Evolutionary conservation across 768 basidiomycete species (phyloP).

Genomic region (Holtermanniella nyarrowii): DNA sequence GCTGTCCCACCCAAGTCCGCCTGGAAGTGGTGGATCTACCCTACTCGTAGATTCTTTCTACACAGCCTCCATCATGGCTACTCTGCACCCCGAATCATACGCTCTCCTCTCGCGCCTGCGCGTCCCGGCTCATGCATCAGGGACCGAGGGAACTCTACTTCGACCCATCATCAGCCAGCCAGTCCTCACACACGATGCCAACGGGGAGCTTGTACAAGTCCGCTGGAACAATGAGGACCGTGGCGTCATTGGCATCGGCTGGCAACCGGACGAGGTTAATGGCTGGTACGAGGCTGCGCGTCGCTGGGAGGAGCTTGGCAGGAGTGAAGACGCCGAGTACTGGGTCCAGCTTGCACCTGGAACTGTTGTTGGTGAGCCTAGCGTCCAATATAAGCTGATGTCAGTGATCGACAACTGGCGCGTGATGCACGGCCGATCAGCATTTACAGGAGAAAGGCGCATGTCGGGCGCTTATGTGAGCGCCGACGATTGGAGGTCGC

Average conservation of each 20-base stretch:
- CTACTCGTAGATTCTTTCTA: constrained; percentile 96
- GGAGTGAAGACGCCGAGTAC: constrained; percentile 72
- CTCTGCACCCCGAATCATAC: constrained; percentile 62
- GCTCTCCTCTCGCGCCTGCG: constrained; percentile 55
- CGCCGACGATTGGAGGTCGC: constrained; percentile 77
- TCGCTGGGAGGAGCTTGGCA: constrained; percentile 64
- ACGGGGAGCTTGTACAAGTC: constrained; percentile 60
- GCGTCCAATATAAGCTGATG: background rate
- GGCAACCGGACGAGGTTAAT: constrained; percentile 53
- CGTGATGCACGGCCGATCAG: constrained; percentile 86
- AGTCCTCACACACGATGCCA: constrained; percentile 58
- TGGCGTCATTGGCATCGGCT: constrained; percentile 57
- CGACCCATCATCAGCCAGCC: constrained; percentile 56
- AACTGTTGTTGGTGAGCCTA: constrained; percentile 61
- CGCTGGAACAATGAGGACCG: constrained; percentile 94
- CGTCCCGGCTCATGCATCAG: constrained; percentile 79
- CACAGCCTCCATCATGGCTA: constrained; percentile 66
- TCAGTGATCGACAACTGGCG: constrained; percentile 85
- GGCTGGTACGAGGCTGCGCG: constrained; percentile 79
- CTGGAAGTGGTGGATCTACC: constrained; percentile 72
- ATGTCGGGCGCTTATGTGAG: constrained; percentile 97
- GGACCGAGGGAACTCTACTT: constrained; percentile 48
- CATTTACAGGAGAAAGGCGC: constrained; percentile 72
- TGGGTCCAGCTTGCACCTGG: constrained; percentile 86
- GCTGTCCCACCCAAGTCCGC: constrained; percentile 52